A percentile compares a stretch with the other conserved stretches of the same genome.
Conservation (phyloP, 2,329 filamentous ascomycete genomes). For the Trichoderma sp. region DNA sequence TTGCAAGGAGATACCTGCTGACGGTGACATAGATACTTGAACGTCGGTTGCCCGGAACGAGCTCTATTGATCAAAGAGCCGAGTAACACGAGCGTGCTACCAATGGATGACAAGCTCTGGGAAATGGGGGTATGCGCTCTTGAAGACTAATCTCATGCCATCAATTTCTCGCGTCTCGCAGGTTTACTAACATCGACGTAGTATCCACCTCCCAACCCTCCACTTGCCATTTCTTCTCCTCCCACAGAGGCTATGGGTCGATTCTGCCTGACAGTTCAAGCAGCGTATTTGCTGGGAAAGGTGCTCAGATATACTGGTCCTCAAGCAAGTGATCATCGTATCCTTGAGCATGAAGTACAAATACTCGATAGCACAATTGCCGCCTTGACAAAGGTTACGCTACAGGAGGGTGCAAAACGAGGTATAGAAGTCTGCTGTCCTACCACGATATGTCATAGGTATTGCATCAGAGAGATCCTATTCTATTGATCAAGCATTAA, state of each 20-base stretch:
- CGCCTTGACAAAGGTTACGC: not conserved
- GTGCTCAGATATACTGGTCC: not conserved
- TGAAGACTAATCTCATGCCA: not conserved
- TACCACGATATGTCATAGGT: not conserved
- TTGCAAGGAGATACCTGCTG: not conserved
- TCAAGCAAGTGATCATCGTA: not conserved
- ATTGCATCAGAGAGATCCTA: not conserved
- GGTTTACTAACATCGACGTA: not conserved
- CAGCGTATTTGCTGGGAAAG: not conserved
- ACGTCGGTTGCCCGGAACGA: not conserved
- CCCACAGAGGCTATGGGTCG: not conserved
- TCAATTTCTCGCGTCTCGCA: not conserved
- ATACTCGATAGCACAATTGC: not conserved
- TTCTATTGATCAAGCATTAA: not conserved
- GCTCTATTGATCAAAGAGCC: not conserved
- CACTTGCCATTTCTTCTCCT: not conserved
- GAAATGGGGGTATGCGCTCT: not conserved
- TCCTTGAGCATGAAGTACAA: not conserved
- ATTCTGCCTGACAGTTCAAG: not conserved
- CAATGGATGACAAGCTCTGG: not conserved
- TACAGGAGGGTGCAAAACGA: not conserved
- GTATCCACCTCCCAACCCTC: not conserved
- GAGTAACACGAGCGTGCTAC: not conserved
- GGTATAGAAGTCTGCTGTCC: not conserved
- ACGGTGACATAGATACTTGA: not conserved